These are phyloP conservation scores for Neurospora sp. DNA, from an alignment of 495 filamentous ascomycete genomes.

Conservation along the genomic window DNA sequence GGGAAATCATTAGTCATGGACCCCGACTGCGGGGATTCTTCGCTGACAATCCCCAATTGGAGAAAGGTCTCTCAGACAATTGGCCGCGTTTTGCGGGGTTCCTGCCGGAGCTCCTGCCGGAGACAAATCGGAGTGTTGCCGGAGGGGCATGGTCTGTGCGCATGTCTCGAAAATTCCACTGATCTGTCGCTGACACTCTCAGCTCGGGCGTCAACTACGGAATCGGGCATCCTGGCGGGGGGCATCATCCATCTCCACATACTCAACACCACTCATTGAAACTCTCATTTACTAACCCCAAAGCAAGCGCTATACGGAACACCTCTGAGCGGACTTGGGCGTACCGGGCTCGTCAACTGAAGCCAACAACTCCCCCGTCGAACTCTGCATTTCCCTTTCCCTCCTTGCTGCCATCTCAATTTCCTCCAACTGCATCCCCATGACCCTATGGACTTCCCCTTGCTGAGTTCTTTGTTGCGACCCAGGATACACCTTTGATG, in stretches of 20 bases:
- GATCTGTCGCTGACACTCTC: no score
- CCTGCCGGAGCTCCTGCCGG: background rate
- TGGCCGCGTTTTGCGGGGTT: background rate
- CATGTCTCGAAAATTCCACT: background rate
- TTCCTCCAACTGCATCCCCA: conserved; percentile 8
- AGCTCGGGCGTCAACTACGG: no score
- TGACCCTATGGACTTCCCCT: background rate
- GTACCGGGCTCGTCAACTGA: background rate
- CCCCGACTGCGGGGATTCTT: background rate
- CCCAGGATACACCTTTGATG: background rate
- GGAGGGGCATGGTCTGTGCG: background rate
- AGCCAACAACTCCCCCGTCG: background rate
- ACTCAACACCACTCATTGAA: background rate
- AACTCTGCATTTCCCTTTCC: background rate
- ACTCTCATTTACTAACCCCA: no score
- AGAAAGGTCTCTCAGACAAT: background rate
- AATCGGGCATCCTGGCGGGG: no score
- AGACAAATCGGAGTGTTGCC: background rate
- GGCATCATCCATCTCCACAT: background rate
- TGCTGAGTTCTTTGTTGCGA: background rate
- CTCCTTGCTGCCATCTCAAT: conserved; percentile 3
- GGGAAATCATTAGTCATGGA: background rate
- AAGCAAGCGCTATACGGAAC: background rate
- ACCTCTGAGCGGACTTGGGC: background rate
- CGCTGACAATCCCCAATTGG: background rate